Evolutionary conservation across 2,329 filamentous ascomycete genomes (phyloP).

Genomic region (Macrophomina tecta): DNA sequence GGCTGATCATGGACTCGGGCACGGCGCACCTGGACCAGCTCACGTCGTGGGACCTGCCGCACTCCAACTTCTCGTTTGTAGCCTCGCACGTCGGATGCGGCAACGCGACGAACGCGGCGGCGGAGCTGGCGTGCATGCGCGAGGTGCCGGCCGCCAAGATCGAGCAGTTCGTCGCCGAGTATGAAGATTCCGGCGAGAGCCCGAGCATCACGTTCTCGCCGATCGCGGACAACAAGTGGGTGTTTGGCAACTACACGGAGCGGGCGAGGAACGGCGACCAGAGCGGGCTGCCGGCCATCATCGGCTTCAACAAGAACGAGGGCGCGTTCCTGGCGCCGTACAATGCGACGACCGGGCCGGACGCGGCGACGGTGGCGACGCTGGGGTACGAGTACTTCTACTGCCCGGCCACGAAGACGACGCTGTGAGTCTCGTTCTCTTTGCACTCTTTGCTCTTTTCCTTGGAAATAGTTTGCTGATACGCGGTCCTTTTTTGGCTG

Average conservation of each 20-base stretch:
- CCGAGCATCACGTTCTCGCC: constrained; percentile 39
- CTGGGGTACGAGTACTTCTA: constrained; percentile 35
- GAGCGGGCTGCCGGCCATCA: constrained; percentile 40
- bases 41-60: constrained; percentile 34
- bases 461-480: neutral
- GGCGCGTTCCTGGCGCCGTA: constrained; percentile 43
- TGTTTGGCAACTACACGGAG: constrained; percentile 45
- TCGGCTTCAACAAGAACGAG: constrained; percentile 44
- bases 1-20: constrained; percentile 57
- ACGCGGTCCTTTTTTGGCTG: neutral
- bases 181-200: constrained; percentile 36
- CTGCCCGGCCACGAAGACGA: constrained; percentile 40
- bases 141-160: constrained; percentile 39
- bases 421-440: constrained; percentile 7
- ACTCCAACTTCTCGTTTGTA: constrained; percentile 49
- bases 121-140: constrained; percentile 47
- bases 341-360: constrained; percentile 38
- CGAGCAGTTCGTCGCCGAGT: constrained; percentile 40
- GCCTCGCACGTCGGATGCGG: constrained; percentile 45
- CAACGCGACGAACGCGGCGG: constrained; percentile 30
- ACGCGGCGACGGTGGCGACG: constrained; percentile 34
- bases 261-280: constrained; percentile 37
- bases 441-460: neutral
- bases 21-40: constrained; percentile 45
- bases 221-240: constrained; percentile 39